Percentiles rank a stretch among this genome's conserved stretches.
phyloP scores from a whole-genome alignment of 2,329 filamentous ascomycete genomes.

The Diaporthe aspalathi region DNA sequence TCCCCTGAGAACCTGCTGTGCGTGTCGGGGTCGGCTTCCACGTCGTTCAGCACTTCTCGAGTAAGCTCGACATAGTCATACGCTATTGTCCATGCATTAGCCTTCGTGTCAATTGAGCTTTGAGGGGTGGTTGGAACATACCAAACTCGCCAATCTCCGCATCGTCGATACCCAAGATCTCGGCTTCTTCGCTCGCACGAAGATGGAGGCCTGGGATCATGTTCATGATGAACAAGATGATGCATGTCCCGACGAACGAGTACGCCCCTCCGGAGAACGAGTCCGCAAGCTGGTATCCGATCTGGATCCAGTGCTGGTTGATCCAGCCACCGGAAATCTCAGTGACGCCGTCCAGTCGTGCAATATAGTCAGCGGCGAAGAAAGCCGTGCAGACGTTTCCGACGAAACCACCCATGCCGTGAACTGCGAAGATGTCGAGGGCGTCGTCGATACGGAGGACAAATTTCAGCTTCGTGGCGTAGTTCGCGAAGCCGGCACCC shows the following conservation, averaged over 20 bases:
- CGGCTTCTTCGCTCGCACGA: slow-evolving; percentile 79
- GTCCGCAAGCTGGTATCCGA: slow-evolving; percentile 86
- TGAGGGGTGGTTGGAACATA: neutral
- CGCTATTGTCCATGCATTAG: slow-evolving; percentile 54
- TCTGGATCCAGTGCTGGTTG: slow-evolving; percentile 84
- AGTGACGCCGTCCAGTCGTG: slow-evolving; percentile 78
- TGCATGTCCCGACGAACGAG: slow-evolving; percentile 80
- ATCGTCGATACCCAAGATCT: slow-evolving; percentile 88
- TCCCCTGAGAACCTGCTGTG: slow-evolving; percentile 48
- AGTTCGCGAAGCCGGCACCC: slow-evolving; percentile 84
- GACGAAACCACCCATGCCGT: slow-evolving; percentile 81
- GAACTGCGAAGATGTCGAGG: slow-evolving; percentile 88
- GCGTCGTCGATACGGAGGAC: slow-evolving; percentile 84
- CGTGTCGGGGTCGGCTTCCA: slow-evolving; percentile 33
- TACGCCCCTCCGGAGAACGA: slow-evolving; percentile 80
- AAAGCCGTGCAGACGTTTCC: slow-evolving; percentile 84
- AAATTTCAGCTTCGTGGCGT: slow-evolving; percentile 92
- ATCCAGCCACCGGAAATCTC: slow-evolving; percentile 82
- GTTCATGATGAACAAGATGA: slow-evolving; percentile 85
- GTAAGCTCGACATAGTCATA: slow-evolving; percentile 92
- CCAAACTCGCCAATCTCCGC: slow-evolving; percentile 88
- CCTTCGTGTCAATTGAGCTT: neutral
- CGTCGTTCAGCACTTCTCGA: slow-evolving; percentile 66
- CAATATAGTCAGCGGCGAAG: slow-evolving; percentile 88
- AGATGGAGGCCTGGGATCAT: slow-evolving; percentile 80